These are phyloP conservation scores for Paramecium caudatum DNA, from an alignment of 73 alveolate genomes.

Conservation along the genomic window DNA sequence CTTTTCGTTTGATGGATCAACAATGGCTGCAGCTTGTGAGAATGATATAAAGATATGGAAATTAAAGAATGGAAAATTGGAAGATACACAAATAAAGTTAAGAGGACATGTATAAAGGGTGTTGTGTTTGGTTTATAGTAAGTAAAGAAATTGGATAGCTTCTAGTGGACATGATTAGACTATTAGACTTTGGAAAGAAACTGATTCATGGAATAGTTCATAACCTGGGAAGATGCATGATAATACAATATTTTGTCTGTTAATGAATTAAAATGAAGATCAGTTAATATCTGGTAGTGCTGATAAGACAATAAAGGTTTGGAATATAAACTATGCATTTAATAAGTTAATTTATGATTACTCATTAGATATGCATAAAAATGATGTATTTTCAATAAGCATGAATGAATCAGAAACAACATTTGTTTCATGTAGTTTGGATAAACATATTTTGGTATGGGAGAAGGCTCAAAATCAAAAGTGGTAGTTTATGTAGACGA, in stretches of 20 bases:
- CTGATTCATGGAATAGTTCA: neutral
- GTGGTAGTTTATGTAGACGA: neutral
- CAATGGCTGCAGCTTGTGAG: neutral
- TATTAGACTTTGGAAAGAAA: neutral
- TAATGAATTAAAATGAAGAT: neutral
- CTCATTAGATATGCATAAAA: neutral
- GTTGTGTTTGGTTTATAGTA: neutral
- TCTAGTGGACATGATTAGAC: neutral
- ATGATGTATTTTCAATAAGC: neutral
- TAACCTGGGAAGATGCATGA: neutral
- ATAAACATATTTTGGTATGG: neutral
- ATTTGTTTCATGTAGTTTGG: neutral
- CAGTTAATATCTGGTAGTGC: neutral
- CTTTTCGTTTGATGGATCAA: neutral
- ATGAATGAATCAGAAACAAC: slow-evolving; percentile 7
- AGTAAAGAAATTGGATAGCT: neutral
- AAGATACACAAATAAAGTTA: neutral
- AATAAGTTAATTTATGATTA: neutral
- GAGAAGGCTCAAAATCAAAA: neutral
- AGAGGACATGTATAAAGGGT: neutral
- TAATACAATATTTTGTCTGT: neutral
- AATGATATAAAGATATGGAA: neutral
- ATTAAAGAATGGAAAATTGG: neutral
- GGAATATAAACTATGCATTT: neutral
- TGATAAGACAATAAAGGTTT: neutral